phyloP scores from a whole-genome alignment of 140 eudicot species.

The Stevia rebaudiana region DNA sequence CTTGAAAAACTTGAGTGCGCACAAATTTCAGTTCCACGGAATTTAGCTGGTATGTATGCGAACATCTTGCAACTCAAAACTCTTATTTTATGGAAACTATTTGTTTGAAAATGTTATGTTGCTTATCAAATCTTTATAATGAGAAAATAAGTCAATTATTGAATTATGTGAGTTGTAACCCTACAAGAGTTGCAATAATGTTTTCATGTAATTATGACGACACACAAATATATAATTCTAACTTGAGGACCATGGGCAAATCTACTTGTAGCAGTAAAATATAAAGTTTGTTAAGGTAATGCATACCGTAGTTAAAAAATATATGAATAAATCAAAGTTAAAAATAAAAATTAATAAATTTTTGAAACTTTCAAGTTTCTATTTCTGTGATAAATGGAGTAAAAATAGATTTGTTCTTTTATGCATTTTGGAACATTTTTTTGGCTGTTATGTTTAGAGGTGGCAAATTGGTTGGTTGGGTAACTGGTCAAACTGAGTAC shows the following conservation, averaged over 20 bases:
- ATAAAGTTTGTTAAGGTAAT: not conserved
- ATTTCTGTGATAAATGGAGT: not conserved
- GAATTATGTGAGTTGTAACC: constrained; percentile 7
- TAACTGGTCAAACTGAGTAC: not conserved
- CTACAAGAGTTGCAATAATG: not conserved
- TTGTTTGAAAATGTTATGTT: not conserved
- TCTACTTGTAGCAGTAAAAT: not conserved
- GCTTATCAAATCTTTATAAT: not conserved
- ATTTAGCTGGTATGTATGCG: constrained; percentile 48
- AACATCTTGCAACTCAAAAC: not conserved
- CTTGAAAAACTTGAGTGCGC: constrained; percentile 81
- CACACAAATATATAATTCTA: not conserved
- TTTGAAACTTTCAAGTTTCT: not conserved
- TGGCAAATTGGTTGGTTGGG: not conserved
- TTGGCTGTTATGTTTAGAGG: too few species aligned
- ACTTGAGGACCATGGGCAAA: not conserved
- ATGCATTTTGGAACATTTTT: too few species aligned
- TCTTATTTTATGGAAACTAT: not conserved
- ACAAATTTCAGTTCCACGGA: constrained; percentile 62
- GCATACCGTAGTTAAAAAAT: not conserved
- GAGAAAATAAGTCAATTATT: not conserved
- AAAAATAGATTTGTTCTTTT: too few species aligned
- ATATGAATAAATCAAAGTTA: too few species aligned
- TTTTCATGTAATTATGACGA: not conserved
- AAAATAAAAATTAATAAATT: too few species aligned